phyloP scores from a whole-genome alignment of 2,329 filamentous ascomycete genomes.

The Parasarocladium wereldwijsianum region DNA sequence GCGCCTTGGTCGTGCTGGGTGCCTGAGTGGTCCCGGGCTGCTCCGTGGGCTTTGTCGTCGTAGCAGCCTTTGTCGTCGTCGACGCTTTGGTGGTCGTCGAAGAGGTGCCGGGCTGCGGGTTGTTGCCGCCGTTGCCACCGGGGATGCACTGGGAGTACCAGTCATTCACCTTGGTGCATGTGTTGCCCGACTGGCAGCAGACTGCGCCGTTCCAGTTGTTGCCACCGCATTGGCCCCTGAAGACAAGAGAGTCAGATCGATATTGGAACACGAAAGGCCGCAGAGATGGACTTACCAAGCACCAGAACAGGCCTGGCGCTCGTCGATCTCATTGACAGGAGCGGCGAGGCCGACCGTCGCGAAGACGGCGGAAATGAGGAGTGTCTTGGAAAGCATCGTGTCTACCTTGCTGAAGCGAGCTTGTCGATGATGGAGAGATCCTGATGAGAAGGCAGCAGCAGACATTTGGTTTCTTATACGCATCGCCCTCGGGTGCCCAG shows the following conservation, averaged over 20 bases:
- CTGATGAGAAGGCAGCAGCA: neutral
- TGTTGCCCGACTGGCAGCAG: slow-evolving; percentile 8
- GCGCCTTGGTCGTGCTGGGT: slow-evolving; percentile 10
- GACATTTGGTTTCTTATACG: too few relatives aligned
- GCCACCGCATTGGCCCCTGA: slow-evolving; percentile 8
- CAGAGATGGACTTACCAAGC: neutral
- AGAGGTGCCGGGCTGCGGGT: slow-evolving; percentile 3
- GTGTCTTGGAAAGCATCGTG: too few relatives aligned
- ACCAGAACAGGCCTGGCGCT: slow-evolving; percentile 1
- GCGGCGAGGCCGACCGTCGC: neutral
- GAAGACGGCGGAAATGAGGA: neutral
- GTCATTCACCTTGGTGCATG: slow-evolving; percentile 8
- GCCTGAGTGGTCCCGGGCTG: slow-evolving; percentile 11
- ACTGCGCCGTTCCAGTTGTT: slow-evolving; percentile 9
- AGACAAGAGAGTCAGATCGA: neutral
- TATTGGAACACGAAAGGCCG: too few relatives aligned
- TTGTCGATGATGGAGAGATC: too few relatives aligned
- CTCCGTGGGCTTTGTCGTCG: slow-evolving; percentile 10
- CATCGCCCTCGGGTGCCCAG: too few relatives aligned
- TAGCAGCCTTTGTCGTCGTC: slow-evolving; percentile 46
- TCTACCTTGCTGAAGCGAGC: too few relatives aligned
- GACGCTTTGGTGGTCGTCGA: slow-evolving; percentile 79
- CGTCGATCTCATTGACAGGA: slow-evolving; percentile 1
- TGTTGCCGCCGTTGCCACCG: too few relatives aligned
- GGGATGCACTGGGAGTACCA: slow-evolving; percentile 10